Evolutionary conservation across 2,329 filamentous ascomycete genomes (phyloP), one percentile per base, ranked within the genome.

Genomic region (Ustilaginoidea virens): DNA sequence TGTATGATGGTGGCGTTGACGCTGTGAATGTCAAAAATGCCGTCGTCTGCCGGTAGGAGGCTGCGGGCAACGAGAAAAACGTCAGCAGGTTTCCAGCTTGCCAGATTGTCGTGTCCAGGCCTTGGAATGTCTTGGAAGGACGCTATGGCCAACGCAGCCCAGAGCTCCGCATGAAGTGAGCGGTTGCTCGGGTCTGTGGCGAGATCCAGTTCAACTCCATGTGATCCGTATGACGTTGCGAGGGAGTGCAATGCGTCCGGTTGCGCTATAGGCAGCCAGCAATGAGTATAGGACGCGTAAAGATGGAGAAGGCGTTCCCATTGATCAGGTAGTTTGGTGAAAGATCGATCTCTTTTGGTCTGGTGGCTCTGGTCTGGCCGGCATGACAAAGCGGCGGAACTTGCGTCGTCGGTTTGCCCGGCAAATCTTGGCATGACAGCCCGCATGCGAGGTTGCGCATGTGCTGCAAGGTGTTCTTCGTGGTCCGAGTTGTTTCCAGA

Each of bases 271-370:
- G 80, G 80, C 16, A 86, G 61, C 80, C 80, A 86, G 30, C 67
- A 72, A 45, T 85, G 76, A 0, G 74, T 80, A 40, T 80, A 81
- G 1, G 76, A 69, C 34, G 81, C 79, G 45, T 82, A 85, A 4
- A 78, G 62, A 38, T 83, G 75, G 22, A 85, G 53, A 4, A 85
- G 59, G 3, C 63, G 58, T 56, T 61, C 73, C 44, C 63, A 68
- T 41, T 69, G 63, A 11, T 48, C 43, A 11, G 63, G 72, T 0
- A 78, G 52, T 23, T 43, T n/a, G n/a, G n/a, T n/a, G n/a, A n/a
- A n/a, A n/a, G n/a, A n/a, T n/a, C n/a, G n/a, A n/a, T n/a, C n/a
- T n/a, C n/a, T n/a, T n/a, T n/a, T n/a, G n/a, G n/a, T n/a, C n/a
- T n/a, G n/a, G n/a, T n/a, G n/a, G n/a, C n/a, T n/a, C n/a, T n/a